phyloP scores from a whole-genome alignment of 768 basidiomycete species.

The Suillus americanus region DNA sequence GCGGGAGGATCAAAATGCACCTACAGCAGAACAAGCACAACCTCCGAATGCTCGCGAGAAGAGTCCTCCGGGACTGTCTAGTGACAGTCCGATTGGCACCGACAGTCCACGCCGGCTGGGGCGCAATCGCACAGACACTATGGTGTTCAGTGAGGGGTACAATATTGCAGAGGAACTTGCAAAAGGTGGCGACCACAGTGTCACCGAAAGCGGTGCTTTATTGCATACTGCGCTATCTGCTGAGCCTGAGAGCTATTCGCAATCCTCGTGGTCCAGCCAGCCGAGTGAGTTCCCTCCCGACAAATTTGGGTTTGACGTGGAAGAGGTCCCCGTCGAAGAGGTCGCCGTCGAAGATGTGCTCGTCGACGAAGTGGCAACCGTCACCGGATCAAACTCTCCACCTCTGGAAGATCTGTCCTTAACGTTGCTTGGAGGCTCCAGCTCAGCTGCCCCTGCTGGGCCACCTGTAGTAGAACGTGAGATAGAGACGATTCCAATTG shows the following conservation, averaged over 20 bases:
- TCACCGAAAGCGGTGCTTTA: slow-evolving; percentile 2
- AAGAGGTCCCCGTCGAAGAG: slow-evolving; percentile 23
- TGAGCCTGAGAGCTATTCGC: slow-evolving; percentile 14
- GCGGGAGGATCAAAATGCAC: slow-evolving; percentile 12
- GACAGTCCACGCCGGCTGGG: slow-evolving; percentile 49
- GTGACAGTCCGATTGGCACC: slow-evolving; percentile 15
- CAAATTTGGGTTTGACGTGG: slow-evolving; percentile 19
- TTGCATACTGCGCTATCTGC: slow-evolving; percentile 12
- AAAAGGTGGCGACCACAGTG: slow-evolving; percentile 14
- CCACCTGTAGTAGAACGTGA: slow-evolving; percentile 4
- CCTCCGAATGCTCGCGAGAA: slow-evolving; percentile 15
- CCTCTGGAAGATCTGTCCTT: slow-evolving; percentile 27
- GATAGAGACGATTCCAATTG: not conserved
- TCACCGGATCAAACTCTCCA: slow-evolving; percentile 23
- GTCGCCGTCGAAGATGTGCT: slow-evolving; percentile 15
- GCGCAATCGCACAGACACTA: slow-evolving; percentile 68
- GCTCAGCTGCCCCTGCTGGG: slow-evolving; percentile 4
- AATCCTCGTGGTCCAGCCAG: slow-evolving; percentile 14
- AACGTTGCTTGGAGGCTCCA: slow-evolving; percentile 23
- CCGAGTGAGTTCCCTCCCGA: not conserved
- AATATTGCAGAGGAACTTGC: slow-evolving; percentile 40
- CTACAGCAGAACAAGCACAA: slow-evolving; percentile 8
- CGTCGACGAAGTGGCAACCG: slow-evolving; percentile 16
- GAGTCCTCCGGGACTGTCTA: slow-evolving; percentile 25
- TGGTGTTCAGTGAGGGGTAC: slow-evolving; percentile 58